Base-by-base conservation (phyloP, 495 filamentous ascomycete species). In the Cercophora sp. region DNA sequence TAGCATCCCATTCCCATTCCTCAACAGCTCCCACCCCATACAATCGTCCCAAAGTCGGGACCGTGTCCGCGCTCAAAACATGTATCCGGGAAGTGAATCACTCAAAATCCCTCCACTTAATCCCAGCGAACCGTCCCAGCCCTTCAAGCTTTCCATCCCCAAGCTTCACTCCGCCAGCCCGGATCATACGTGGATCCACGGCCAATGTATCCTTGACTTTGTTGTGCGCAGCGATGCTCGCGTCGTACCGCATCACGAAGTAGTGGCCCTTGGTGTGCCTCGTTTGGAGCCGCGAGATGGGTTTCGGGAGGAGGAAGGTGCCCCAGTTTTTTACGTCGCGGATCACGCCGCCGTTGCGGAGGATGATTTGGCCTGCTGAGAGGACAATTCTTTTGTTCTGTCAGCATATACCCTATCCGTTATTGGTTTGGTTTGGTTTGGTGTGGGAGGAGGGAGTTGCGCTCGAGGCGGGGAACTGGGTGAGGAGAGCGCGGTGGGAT, bases 231-330 rank as follows among this genome's bases (percentile, higher is more conserved):
- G 70, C 54, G 19, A 81, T 78, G 36, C 80, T 82, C 26, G 84
- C 63, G 68, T 98, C 93, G 73, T 94, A 98, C 54, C 93, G 88
- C 89, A 98, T 88, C 64, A 95, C 84, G 75, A 98, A 98, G 77
- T 97, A 95, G 70, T 96, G 91, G 26, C 94, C 93, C 29, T 79
- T 77, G 48, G 80, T 81, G 76, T 97, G 85, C 49, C 79, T 78
- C 51, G 84, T 80, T 71, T 96, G 89, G 70, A 92, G 86, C 64
- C 83, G 83, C 56, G 78, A 84, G 48, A 81, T 79, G 55, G 83
- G 74, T 56, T 80, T 84, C 25, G 93, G 93, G 13, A 98, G 83
- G 9, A 83, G 71, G 74, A 91, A 95, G 54, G 83, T 75, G 61
- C 94, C 94, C 93, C 93, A 98, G 78, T 98, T 97, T 48, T 84